Conservation (phyloP, 805 yeast genomes). For the Nakazawaea molendinolei region DNA sequence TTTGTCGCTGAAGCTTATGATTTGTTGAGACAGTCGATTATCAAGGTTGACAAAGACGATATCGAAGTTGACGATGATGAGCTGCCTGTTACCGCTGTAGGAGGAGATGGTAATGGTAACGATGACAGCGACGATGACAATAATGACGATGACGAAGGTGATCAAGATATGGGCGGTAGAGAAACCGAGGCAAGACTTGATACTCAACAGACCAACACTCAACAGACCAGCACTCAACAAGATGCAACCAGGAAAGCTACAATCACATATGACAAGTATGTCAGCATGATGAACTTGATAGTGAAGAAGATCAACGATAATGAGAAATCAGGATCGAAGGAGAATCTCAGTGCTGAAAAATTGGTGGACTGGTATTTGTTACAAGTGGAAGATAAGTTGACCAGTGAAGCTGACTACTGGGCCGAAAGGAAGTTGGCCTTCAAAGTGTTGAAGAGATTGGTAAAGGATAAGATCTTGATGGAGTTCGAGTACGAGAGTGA, state of each 20-base stretch:
- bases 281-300: conserved; percentile 72
- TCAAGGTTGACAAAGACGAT: conserved; percentile 91
- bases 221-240: neutral
- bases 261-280: conserved; percentile 82
- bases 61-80: conserved; percentile 74
- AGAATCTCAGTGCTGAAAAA: conserved; percentile 53
- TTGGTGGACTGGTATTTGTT: conserved; percentile 77
- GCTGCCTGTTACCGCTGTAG: conserved; percentile 16
- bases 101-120: conserved; percentile 16
- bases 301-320: conserved; percentile 55
- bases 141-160: conserved; percentile 6
- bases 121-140: conserved; percentile 21
- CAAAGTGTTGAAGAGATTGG: conserved; percentile 78
- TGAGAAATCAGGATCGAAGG: conserved; percentile 32
- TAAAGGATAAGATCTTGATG: conserved; percentile 79
- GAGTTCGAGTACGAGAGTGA: conserved; percentile 44
- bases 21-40: conserved; percentile 81
- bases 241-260: conserved; percentile 31
- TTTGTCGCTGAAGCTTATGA: conserved; percentile 94
- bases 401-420: conserved; percentile 64
- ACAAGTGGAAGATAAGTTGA: conserved; percentile 64
- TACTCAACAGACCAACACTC: neutral
- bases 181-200: conserved; percentile 11
- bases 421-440: conserved; percentile 63
- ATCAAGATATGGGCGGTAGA: conserved; percentile 5